These are phyloP conservation scores for Tagetes erecta DNA, from an alignment of 129 eudicot species.

Conservation along the genomic window DNA sequence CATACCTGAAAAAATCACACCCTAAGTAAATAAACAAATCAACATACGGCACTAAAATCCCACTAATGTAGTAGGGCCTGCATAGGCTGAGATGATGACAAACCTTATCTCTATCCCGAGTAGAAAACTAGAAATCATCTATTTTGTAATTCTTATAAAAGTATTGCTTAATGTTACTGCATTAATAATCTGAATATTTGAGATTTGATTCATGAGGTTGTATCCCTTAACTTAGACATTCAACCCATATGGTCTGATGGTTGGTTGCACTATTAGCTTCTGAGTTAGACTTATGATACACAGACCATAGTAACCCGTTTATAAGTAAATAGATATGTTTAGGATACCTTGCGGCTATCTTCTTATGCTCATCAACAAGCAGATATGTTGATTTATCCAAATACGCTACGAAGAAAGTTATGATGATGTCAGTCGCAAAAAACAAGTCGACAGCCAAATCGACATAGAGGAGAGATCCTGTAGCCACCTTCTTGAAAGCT, in stretches of 20 bases:
- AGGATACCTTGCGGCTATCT: slow-evolving; percentile 59
- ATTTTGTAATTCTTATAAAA: too few relatives aligned
- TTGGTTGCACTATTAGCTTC: not conserved
- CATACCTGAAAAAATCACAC: slow-evolving; percentile 44
- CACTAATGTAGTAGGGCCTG: too few relatives aligned
- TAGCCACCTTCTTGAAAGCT: slow-evolving; percentile 65
- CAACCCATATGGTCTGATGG: too few relatives aligned
- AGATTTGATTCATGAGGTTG: not conserved
- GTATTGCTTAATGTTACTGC: not conserved
- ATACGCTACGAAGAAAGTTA: slow-evolving; percentile 83
- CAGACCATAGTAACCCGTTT: not conserved
- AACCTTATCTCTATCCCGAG: too few relatives aligned
- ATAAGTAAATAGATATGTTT: not conserved
- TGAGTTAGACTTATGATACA: not conserved
- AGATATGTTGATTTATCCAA: slow-evolving; percentile 75
- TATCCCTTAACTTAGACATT: not conserved
- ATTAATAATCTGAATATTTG: not conserved
- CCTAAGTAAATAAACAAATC: too few relatives aligned
- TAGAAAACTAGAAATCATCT: too few relatives aligned
- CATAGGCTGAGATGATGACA: too few relatives aligned
- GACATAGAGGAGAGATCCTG: slow-evolving; percentile 56
- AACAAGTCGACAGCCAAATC: slow-evolving; percentile 72
- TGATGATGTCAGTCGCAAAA: slow-evolving; percentile 59
- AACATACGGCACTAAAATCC: too few relatives aligned
- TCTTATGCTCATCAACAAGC: slow-evolving; percentile 70